Evolutionary conservation across 73 alveolate species (phyloP), one percentile per base, ranked within the genome.

Genomic region (Stentor roeselii): DNA sequence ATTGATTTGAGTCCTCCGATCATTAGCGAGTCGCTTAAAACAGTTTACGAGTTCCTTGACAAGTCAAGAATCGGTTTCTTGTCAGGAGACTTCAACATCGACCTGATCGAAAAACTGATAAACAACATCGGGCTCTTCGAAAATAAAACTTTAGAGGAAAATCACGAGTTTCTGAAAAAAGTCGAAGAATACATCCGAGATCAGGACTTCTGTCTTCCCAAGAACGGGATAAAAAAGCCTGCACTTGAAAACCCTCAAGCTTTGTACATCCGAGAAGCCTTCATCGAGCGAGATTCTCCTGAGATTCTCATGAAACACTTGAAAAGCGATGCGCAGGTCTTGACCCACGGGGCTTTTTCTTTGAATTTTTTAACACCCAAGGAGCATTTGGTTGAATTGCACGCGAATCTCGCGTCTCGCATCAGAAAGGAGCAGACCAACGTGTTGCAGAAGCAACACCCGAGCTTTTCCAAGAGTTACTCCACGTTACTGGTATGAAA

Each of bases 11-110:
- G 42, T 0, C 80, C 95, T 31, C 78, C 83, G 60, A 42, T 87
- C 36, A 86, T 94, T n/a, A 87, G 86, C 59, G 91, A 91, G 36
- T 60, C 90, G 32, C 11, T 94, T 74, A 59, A 88, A 36, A 75
- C 90, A 30, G 78, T 90, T 0, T 60, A 92, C 36, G 98, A 95
- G 82, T 88, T 93, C 75, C 78, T 90, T 91, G 97, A 95, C 77
- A 95, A 95, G 59, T 92, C 93, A 11, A 82, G 86, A 38, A 93
- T 88, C 60, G 99, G 99, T 27, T 83, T 93, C n/a, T 87, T 93
- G 39, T 77, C 96, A 0, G 97, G 97, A 39, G 98, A 94, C 60
- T 41, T 94, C 34, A 21, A 58, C 36, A 34, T 35, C 59, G 88
- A 86, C 39, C 83, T 60, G 84, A 85, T 40, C 32, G 76, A 14